Conservation (phyloP, 2,329 filamentous ascomycete species). For the Diplocarpon mali region DNA sequence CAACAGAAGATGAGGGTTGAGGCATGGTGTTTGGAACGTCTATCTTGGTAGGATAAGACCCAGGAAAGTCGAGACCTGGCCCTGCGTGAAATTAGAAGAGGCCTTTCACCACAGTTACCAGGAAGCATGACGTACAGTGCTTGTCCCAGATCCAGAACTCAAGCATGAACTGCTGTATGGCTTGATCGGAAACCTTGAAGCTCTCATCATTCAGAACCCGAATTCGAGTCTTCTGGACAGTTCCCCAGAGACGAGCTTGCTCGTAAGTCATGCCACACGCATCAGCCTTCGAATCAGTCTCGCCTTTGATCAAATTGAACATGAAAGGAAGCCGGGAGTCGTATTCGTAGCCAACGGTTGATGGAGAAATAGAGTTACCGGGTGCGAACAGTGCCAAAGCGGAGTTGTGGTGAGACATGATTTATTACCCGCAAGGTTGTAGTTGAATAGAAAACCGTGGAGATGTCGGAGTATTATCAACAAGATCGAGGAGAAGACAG, state of each 20-base stretch:
- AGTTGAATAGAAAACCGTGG: neutral
- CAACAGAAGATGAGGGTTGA: neutral
- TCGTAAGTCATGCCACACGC: neutral
- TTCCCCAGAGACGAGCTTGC: neutral
- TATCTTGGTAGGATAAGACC: neutral
- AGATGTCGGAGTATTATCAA: too few species aligned
- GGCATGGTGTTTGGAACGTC: neutral
- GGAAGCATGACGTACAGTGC: neutral
- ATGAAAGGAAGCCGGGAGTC: constrained; percentile 1
- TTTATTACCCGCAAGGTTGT: neutral
- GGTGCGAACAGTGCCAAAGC: neutral
- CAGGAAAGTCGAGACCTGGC: neutral
- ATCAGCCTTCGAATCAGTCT: neutral
- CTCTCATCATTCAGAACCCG: neutral
- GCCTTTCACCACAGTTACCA: too few species aligned
- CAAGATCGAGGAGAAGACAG: too few species aligned
- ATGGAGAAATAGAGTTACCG: neutral
- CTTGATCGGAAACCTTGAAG: neutral
- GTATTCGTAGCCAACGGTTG: neutral
- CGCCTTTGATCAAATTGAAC: neutral
- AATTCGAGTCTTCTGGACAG: neutral
- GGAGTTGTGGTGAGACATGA: neutral
- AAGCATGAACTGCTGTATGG: constrained; percentile 1
- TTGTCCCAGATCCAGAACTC: constrained; percentile 1
- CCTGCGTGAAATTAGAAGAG: neutral